A percentile compares a stretch with the other conserved stretches of the same genome.
Evolutionary conservation across 73 alveolate genomes (phyloP).

Genomic region (Blepharisma japonicum): DNA sequence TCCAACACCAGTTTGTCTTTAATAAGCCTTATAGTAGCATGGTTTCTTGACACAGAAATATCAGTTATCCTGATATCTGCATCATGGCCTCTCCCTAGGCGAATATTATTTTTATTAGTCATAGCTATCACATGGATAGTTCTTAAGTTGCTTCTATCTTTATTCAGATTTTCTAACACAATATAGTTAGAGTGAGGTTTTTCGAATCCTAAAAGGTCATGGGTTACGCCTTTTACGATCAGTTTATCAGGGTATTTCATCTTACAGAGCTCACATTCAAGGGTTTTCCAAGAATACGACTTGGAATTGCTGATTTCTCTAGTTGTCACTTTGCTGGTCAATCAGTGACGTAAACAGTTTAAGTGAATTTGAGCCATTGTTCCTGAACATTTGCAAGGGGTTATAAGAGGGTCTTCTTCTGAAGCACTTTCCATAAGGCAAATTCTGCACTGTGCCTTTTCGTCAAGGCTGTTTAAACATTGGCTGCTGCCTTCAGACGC

Average conservation of each 20-base stretch:
- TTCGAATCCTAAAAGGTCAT: slow-evolving; percentile 38
- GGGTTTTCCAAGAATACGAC: slow-evolving; percentile 38
- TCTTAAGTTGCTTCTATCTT: slow-evolving; percentile 36
- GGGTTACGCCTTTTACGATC: slow-evolving; percentile 31
- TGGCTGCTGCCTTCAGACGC: background rate
- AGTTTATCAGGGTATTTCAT: slow-evolving; percentile 35
- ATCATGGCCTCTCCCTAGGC: slow-evolving; percentile 63
- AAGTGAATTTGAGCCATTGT: slow-evolving; percentile 83
- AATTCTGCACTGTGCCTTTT: slow-evolving; percentile 33
- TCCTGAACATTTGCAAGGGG: slow-evolving; percentile 94
- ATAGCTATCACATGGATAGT: slow-evolving; percentile 49
- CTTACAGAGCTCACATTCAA: slow-evolving; percentile 52
- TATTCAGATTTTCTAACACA: slow-evolving; percentile 41
- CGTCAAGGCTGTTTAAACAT: background rate
- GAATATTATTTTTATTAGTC: slow-evolving; percentile 37
- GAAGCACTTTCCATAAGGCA: slow-evolving; percentile 34
- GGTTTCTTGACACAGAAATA: slow-evolving; percentile 52
- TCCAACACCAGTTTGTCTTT: slow-evolving; percentile 38
- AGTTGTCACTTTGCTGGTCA: slow-evolving; percentile 60
- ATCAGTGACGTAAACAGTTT: slow-evolving; percentile 85
- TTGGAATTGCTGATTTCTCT: slow-evolving; percentile 10
- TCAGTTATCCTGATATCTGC: slow-evolving; percentile 58
- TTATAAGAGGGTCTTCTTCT: slow-evolving; percentile 72
- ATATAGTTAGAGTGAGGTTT: slow-evolving; percentile 53
- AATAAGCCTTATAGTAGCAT: slow-evolving; percentile 43